Conservation (phyloP, 257 asterid genomes). For the Petunia axillaris region DNA sequence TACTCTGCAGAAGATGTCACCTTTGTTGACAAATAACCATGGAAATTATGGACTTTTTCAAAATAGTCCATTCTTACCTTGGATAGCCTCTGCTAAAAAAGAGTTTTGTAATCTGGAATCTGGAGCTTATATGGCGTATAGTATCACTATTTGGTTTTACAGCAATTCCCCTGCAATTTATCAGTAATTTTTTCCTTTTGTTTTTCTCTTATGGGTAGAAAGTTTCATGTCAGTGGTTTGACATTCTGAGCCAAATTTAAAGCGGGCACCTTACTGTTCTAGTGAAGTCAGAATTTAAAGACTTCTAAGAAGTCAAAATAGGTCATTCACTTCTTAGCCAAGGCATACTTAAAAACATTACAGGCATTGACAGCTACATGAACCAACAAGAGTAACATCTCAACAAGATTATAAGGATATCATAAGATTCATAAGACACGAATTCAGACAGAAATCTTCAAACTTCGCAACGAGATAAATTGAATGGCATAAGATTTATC, state of each 20-base stretch:
- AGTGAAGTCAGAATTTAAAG: not conserved
- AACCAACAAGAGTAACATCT: not conserved
- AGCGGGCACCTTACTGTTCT: not conserved
- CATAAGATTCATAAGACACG: not conserved
- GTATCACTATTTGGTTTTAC: not conserved
- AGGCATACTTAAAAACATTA: not conserved
- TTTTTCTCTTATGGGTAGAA: not conserved
- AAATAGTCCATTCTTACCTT: slow-evolving; percentile 8
- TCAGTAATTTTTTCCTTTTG: not conserved
- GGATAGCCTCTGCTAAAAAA: slow-evolving; percentile 21
- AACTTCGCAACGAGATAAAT: slow-evolving; percentile 5
- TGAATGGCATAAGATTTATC: not conserved
- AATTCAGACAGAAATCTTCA: not conserved
- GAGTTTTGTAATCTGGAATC: not conserved
- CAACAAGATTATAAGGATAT: not conserved
- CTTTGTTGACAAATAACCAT: slow-evolving; percentile 22
- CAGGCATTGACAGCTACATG: not conserved
- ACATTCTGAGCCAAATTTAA: not conserved
- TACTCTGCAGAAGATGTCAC: slow-evolving; percentile 25
- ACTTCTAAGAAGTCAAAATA: not conserved
- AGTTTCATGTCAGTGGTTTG: not conserved
- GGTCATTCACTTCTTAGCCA: not conserved
- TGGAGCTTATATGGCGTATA: not conserved
- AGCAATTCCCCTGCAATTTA: not conserved
- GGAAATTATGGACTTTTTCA: not conserved